Evolutionary conservation across 257 asterid species (phyloP), one percentile per base, ranked within the genome.

Genomic region (Linaria vulgaris): DNA sequence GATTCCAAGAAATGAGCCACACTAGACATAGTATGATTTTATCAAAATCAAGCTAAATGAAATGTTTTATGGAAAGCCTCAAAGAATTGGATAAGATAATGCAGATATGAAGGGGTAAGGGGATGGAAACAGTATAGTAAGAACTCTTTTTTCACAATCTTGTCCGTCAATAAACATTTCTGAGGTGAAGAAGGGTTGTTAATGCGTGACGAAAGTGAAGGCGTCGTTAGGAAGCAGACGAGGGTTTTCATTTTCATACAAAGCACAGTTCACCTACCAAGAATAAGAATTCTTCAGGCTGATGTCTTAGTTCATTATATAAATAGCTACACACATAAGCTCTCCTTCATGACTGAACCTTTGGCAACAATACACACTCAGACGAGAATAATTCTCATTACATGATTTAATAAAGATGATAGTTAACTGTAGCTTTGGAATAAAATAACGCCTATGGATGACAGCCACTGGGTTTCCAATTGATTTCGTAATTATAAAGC

Each of bases 1-100:
- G 99, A 94, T 74, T 94, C 97, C 86, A 91, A 79, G 86, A 91
- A 91, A 68, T 70, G 96, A 39, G 96, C 97, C 68, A 91, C 97
- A 81, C 97, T 91, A 69, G 24, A 48, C 53, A 69, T 44, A 69
- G 64, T 52, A 61, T 59, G 66, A 52, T 22, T 7, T 62, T 66
- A 59, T 45, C 23, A 43, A 66, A 75, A 65, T 50, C 71, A 70
- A 67, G 49, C 23, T 25, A 63, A 59, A 53, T 27, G 37, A 34
- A 27, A 45, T 15, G 54, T 44, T 59, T 14, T 38, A 45, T 21
- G 37, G 59, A 21, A 12, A 1, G 54, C 13, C 55, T 57, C 57
- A 11, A 50, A 63, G 19, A 67, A 53, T 12, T 48, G 44, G 48
- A 54, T 30, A 9, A 44, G 66, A 63, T 66, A 72, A 56, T 34